These are phyloP conservation scores for Cymbidium sinense DNA, from an alignment of 106 monocot species.

Conservation along the genomic window DNA sequence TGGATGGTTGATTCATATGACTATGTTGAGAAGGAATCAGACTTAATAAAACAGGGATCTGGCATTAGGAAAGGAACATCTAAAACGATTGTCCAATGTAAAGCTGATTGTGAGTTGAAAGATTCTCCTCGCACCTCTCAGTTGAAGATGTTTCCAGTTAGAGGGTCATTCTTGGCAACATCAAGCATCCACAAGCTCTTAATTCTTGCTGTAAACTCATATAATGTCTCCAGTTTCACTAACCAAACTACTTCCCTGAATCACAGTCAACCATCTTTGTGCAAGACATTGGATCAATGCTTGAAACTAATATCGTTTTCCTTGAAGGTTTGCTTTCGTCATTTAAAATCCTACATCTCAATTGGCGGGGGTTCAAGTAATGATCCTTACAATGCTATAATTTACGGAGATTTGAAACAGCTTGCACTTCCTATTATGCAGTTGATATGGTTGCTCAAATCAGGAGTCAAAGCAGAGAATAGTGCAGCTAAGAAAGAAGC, in stretches of 20 bases:
- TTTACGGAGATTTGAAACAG: slow-evolving; percentile 54
- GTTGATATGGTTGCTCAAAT: slow-evolving; percentile 44
- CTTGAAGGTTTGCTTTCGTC: slow-evolving; percentile 54
- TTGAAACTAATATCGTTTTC: slow-evolving; percentile 49
- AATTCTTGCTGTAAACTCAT: slow-evolving; percentile 25
- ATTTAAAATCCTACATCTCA: slow-evolving; percentile 44
- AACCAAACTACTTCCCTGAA: slow-evolving; percentile 25
- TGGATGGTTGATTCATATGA: slow-evolving; percentile 39
- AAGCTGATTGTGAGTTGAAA: slow-evolving; percentile 14
- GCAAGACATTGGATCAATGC: slow-evolving; percentile 23
- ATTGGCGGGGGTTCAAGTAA: slow-evolving; percentile 17
- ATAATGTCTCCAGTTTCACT: slow-evolving; percentile 4
- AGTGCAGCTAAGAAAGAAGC: slow-evolving; percentile 35
- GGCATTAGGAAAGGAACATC: slow-evolving; percentile 27
- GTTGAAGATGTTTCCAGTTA: slow-evolving; percentile 33
- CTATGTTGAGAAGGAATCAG: slow-evolving; percentile 39
- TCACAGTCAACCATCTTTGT: slow-evolving; percentile 25
- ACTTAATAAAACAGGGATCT: slow-evolving; percentile 17
- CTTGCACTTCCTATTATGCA: slow-evolving; percentile 55
- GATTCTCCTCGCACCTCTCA: slow-evolving; percentile 18
- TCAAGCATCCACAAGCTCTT: slow-evolving; percentile 54
- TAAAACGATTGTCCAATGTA: slow-evolving; percentile 17
- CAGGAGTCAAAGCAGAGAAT: slow-evolving; percentile 28
- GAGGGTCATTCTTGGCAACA: slow-evolving; percentile 46
- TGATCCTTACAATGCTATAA: slow-evolving; percentile 25